Percentiles rank a stretch among this genome's conserved stretches.
Evolutionary conservation across 177 flowering plant genomes (phyloP).

Genomic region (Vitis hybrid): DNA sequence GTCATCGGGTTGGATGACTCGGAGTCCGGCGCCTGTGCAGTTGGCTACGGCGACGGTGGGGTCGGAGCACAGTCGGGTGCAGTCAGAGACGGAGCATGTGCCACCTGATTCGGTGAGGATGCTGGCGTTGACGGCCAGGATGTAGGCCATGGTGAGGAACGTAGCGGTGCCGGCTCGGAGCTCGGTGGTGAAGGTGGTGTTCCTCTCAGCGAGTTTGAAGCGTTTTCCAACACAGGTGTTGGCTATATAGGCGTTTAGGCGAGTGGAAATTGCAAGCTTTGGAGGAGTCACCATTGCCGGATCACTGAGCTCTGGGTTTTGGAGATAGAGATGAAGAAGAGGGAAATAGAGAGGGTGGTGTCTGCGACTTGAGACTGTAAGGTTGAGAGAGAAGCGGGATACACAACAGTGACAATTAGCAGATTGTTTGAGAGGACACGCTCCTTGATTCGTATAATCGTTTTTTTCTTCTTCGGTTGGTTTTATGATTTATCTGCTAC

Average conservation of each 20-base stretch:
- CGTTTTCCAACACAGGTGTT: constrained; percentile 47
- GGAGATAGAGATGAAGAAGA: no score
- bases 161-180: constrained; percentile 95
- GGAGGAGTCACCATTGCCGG: background rate
- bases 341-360: no score
- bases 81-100: constrained; percentile 77
- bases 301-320: background rate
- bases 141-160: constrained; percentile 96
- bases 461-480: no score
- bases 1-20: constrained; percentile 46
- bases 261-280: constrained; percentile 11
- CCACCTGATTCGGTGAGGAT: constrained; percentile 91
- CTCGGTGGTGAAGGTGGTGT: constrained; percentile 89
- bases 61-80: constrained; percentile 59
- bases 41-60: constrained; percentile 29
- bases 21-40: constrained; percentile 38
- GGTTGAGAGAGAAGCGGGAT: no score
- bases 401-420: no score
- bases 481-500: no score
- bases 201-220: constrained; percentile 75
- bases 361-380: no score
- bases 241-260: constrained; percentile 57
- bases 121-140: constrained; percentile 92
- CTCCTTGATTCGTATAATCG: no score
- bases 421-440: no score